These are phyloP conservation scores for Taiwanofungus camphoratus DNA, from an alignment of 1,284 basidiomycete species.

Conservation along the genomic window DNA sequence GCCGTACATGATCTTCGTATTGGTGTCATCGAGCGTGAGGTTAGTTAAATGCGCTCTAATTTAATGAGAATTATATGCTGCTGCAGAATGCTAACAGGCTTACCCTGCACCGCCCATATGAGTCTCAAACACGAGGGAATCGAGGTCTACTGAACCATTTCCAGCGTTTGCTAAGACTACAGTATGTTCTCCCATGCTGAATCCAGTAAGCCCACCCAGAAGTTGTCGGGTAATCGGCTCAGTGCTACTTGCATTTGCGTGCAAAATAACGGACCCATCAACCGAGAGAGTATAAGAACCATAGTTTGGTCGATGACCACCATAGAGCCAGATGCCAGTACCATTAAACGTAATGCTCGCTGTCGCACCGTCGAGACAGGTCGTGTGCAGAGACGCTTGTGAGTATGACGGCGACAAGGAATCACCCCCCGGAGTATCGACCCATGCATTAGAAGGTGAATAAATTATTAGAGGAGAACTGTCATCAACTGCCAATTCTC, in stretches of 20 bases:
- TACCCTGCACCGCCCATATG: slow-evolving; percentile 35
- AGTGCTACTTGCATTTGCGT: slow-evolving; percentile 30
- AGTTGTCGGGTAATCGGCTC: slow-evolving; percentile 31
- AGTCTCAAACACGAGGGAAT: slow-evolving; percentile 39
- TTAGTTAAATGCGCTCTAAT: slow-evolving; percentile 17
- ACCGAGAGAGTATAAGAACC: slow-evolving; percentile 42
- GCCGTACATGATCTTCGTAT: slow-evolving; percentile 33
- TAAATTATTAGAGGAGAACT: slow-evolving; percentile 28
- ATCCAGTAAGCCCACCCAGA: slow-evolving; percentile 36
- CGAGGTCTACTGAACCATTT: slow-evolving; percentile 42
- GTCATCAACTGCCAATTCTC: slow-evolving; percentile 27
- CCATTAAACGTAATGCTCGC: slow-evolving; percentile 31
- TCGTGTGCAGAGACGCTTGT: slow-evolving; percentile 20
- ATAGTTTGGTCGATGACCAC: slow-evolving; percentile 40
- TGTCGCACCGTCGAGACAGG: slow-evolving; percentile 20
- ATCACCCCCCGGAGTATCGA: slow-evolving; percentile 20
- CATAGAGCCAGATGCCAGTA: slow-evolving; percentile 48
- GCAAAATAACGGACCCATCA: slow-evolving; percentile 37
- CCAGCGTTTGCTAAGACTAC: slow-evolving; percentile 40
- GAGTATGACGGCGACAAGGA: slow-evolving; percentile 17
- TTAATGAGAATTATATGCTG: background rate
- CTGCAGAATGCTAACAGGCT: slow-evolving; percentile 12
- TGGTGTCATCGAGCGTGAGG: slow-evolving; percentile 36
- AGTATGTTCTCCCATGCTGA: slow-evolving; percentile 41
- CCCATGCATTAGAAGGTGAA: slow-evolving; percentile 25